phyloP scores from a whole-genome alignment of 306 rosid species.

The Quercus cerris region DNA sequence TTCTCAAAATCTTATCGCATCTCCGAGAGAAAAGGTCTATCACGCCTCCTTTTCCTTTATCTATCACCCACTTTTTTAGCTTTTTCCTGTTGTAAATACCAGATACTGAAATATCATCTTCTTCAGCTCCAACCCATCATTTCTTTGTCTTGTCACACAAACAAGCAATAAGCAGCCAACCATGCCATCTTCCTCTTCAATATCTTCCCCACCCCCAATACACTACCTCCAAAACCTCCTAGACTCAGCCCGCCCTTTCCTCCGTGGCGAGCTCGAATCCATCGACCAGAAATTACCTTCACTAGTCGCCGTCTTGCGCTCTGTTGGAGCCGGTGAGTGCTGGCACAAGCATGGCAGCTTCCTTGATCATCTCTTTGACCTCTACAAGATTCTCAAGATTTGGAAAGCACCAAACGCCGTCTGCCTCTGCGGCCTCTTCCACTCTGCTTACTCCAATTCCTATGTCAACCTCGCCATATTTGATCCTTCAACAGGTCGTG shows the following conservation, averaged over 20 bases:
- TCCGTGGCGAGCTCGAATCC: slow-evolving; percentile 61
- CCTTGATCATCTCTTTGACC: slow-evolving; percentile 72
- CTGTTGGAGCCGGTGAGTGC: slow-evolving; percentile 88
- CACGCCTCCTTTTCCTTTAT: no score
- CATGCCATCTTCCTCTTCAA: slow-evolving; percentile 23
- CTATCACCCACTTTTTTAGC: no score
- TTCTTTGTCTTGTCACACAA: no score
- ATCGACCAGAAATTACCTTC: slow-evolving; percentile 52
- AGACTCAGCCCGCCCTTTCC: slow-evolving; percentile 67
- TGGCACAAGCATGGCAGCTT: slow-evolving; percentile 97
- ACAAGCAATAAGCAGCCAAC: not conserved
- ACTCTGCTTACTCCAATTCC: slow-evolving; percentile 89
- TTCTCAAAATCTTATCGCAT: no score
- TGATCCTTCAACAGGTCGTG: slow-evolving; percentile 77
- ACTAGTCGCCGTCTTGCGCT: slow-evolving; percentile 44
- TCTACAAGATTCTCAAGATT: slow-evolving; percentile 62
- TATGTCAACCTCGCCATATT: slow-evolving; percentile 91
- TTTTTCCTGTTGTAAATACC: no score
- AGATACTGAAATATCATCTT: no score
- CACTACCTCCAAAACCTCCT: slow-evolving; percentile 33
- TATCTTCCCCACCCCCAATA: not conserved
- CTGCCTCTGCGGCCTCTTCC: slow-evolving; percentile 84
- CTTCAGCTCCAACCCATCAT: no score
- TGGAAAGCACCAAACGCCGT: slow-evolving; percentile 58
- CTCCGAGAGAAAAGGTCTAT: no score